Base-by-base conservation (phyloP, 2,329 filamentous ascomycete genomes). In the Cercospora sp. region DNA sequence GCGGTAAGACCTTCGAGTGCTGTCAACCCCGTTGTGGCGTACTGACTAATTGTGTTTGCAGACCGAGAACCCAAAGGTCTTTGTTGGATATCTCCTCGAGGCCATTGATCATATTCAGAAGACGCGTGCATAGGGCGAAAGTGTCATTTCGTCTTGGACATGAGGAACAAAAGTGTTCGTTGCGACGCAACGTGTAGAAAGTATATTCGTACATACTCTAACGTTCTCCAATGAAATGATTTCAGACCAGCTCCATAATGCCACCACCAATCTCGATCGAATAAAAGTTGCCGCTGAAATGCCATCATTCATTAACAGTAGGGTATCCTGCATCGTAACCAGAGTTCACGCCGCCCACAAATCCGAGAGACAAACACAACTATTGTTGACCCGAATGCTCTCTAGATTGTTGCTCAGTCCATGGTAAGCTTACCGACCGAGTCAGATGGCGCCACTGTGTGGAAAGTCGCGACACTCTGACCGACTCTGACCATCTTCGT, bases 61-160 rank as follows among this genome's bases (percentile, higher is more conserved):
- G 0, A 84, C 82, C 0, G 82, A 84, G 67, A 77, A 78, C 60
- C 75, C 76, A 6, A 75, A 73, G 48, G 71, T 75, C 0, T 78
- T 77, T 65, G 76, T 78, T 8, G 73, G 71, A 9, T 77, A 77
- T 64, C 72, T 78, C 55, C 68, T 78, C 8, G 71, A 77, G 63
- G 75, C 76, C 26, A 76, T 78, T 60, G 73, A 77, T 26, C 77
- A 78, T 55, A 78, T 78, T 36, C 74, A 75, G 68, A 70, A 72
- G 67, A 74, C 67, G 8, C 59, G 69, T 31, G 60, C 64, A 3
- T 53, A 53, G 48, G 48, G 12, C 1, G 16, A 5, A 13, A 3
- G 1, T 28, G 5, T n/a, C 23, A 53, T 3, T 23, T 23, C 9
- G 10, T 31, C 60, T 68, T 53, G 33, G n/a, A 20, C 18, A 12